Conservation (phyloP, 2,329 filamentous ascomycete genomes). For the Sporothrix inflata region DNA sequence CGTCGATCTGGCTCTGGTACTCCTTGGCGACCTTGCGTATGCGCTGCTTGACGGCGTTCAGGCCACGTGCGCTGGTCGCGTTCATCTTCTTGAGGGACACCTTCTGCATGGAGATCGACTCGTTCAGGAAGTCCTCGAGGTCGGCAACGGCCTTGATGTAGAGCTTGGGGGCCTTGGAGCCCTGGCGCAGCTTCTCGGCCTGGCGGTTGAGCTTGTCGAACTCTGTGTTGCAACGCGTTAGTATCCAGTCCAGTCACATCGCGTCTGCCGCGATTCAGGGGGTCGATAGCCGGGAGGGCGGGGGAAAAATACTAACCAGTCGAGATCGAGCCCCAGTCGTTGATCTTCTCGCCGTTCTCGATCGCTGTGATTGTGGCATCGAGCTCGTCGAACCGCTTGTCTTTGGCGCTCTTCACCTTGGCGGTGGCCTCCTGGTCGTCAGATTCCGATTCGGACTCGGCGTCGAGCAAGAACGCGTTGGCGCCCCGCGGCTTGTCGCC, state of each 20-base stretch:
- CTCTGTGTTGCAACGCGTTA: constrained; percentile 56
- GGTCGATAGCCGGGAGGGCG: background rate
- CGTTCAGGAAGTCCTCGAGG: constrained; percentile 91
- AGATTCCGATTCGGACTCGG: constrained; percentile 69
- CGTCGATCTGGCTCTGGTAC: constrained; percentile 82
- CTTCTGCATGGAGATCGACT: constrained; percentile 94
- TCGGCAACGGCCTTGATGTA: constrained; percentile 94
- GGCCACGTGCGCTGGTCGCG: constrained; percentile 86
- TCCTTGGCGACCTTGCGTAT: constrained; percentile 99
- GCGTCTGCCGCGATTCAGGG: background rate
- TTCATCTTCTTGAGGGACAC: constrained; percentile 98
- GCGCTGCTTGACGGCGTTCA: constrained; percentile 97
- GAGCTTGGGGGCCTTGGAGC: constrained; percentile 80
- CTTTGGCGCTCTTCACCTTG: constrained; percentile 95
- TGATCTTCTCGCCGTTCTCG: constrained; percentile 96
- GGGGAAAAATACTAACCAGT: constrained; percentile 64
- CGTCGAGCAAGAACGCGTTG: constrained; percentile 79
- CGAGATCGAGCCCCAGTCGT: constrained; percentile 93
- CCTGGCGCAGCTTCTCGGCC: constrained; percentile 74
- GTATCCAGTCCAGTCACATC: background rate
- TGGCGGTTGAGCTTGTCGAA: constrained; percentile 94
- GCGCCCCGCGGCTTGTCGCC: constrained; percentile 71
- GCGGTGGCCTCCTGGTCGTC: constrained; percentile 82
- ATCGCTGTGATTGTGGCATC: constrained; percentile 88
- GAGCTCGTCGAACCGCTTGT: constrained; percentile 94